Evolutionary conservation across 2,329 filamentous ascomycete genomes (phyloP).

Genomic region (Alternaria incomplexa): DNA sequence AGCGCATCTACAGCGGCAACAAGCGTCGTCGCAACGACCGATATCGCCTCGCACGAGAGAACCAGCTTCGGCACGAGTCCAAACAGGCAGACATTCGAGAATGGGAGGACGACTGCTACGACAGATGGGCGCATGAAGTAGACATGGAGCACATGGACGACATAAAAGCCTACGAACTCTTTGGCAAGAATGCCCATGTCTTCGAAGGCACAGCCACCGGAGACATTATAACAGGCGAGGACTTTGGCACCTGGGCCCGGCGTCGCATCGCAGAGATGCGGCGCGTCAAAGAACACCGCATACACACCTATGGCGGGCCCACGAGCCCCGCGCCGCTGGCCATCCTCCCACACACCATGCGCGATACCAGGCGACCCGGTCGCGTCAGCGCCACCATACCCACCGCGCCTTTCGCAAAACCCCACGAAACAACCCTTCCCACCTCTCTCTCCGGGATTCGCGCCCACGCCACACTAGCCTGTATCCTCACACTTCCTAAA

Average conservation of each 20-base stretch:
- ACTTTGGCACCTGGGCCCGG: constrained; percentile 11
- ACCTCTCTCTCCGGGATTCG: constrained; percentile 1
- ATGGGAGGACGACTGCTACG: background rate
- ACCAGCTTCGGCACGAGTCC: background rate
- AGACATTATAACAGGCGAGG: background rate
- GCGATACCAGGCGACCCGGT: background rate
- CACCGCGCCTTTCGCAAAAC: background rate
- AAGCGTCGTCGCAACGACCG: background rate
- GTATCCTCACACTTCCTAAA: background rate
- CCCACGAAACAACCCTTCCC: constrained; percentile 9
- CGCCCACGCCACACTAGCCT: background rate
- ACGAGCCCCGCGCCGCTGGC: background rate
- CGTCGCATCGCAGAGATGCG: constrained; percentile 16
- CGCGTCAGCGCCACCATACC: background rate
- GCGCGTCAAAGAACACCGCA: constrained; percentile 10
- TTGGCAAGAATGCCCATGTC: background rate
- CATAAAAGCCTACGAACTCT: background rate
- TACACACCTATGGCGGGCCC: background rate
- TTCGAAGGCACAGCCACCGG: background rate
- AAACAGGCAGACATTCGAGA: background rate
- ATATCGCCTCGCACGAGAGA: background rate
- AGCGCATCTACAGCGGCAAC: background rate
- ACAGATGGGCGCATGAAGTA: background rate
- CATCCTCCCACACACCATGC: background rate
- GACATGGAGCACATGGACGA: constrained; percentile 3